Conservation (phyloP, 768 basidiomycete species). For the Cyathus striatus region DNA sequence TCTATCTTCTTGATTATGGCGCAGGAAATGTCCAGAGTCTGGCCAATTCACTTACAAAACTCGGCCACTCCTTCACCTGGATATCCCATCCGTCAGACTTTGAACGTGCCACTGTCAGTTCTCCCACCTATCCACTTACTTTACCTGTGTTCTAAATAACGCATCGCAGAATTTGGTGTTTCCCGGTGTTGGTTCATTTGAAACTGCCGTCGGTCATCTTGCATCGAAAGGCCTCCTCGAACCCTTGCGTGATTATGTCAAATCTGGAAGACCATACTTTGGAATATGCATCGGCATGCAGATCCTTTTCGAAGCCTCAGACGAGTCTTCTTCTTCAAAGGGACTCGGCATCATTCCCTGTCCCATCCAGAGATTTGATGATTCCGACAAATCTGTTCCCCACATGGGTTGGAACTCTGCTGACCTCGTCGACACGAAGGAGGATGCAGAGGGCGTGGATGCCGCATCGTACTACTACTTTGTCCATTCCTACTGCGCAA, state of each 20-base stretch:
- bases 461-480: conserved; percentile 83
- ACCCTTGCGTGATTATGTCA: conserved; percentile 78
- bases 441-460: conserved; percentile 41
- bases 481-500: conserved; percentile 91
- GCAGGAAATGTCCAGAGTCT: conserved; percentile 93
- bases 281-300: conserved; percentile 99
- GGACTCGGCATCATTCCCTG: conserved; percentile 87
- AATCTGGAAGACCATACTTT: conserved; percentile 88
- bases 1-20: conserved; percentile 95
- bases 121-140: conserved; percentile 4
- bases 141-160: conserved; percentile 9
- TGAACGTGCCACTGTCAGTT: conserved; percentile 80
- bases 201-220: conserved; percentile 79
- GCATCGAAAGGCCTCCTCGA: conserved; percentile 66
- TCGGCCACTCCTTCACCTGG: conserved; percentile 90
- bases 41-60: conserved; percentile 81
- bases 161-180: conserved; percentile 93
- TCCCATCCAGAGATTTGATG: conserved; percentile 69
- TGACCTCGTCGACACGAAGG: conserved; percentile 45
- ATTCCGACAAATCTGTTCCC: conserved; percentile 80
- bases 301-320: conserved; percentile 83
- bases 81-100: conserved; percentile 79
- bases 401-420: conserved; percentile 97
- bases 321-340: conserved; percentile 65
- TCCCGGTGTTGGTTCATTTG: conserved; percentile 94